Evolutionary conservation across 768 basidiomycete genomes (phyloP).

Genomic region (Galerina sulciceps): DNA sequence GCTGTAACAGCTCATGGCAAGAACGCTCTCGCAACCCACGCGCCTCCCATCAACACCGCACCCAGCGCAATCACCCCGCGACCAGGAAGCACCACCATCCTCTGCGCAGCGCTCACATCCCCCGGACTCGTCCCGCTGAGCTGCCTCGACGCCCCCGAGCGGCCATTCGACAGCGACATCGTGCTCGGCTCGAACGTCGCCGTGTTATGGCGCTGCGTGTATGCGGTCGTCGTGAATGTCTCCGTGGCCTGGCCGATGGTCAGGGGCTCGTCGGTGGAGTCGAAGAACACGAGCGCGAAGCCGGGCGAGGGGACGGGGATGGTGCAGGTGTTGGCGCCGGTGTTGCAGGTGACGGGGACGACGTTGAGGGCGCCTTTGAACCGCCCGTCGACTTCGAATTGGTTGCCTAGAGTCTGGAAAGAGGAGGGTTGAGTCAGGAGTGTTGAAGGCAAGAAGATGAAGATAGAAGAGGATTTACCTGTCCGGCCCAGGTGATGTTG

Average conservation of each 20-base stretch:
- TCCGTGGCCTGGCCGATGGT: conserved; percentile 26
- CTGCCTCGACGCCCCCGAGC: conserved; percentile 28
- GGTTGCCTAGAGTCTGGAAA: conserved; percentile 59
- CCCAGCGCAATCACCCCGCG: conserved; percentile 1
- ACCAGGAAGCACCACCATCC: not conserved
- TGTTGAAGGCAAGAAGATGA: not conserved
- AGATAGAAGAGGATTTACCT: conserved; percentile 47
- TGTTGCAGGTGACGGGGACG: conserved; percentile 63
- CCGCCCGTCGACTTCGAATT: conserved; percentile 71
- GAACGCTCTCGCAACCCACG: conserved; percentile 6
- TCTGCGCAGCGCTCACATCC: conserved; percentile 16
- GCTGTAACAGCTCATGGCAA: not conserved
- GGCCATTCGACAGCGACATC: conserved; percentile 59
- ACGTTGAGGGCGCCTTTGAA: conserved; percentile 58
- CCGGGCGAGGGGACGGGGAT: conserved; percentile 72
- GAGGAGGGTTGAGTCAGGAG: not conserved
- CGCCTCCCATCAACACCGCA: conserved; percentile 1
- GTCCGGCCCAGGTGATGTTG: conserved; percentile 80
- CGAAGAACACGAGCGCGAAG: conserved; percentile 78
- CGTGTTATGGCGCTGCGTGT: conserved; percentile 59
- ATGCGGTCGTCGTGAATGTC: conserved; percentile 62
- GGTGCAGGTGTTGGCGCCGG: conserved; percentile 52
- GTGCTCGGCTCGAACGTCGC: conserved; percentile 56
- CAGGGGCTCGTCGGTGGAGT: conserved; percentile 18
- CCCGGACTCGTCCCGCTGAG: conserved; percentile 31